These are phyloP conservation scores for Climacium dendroides DNA, from an alignment of 225 moss, liverwort and hornwort species.

Conservation along the genomic window DNA sequence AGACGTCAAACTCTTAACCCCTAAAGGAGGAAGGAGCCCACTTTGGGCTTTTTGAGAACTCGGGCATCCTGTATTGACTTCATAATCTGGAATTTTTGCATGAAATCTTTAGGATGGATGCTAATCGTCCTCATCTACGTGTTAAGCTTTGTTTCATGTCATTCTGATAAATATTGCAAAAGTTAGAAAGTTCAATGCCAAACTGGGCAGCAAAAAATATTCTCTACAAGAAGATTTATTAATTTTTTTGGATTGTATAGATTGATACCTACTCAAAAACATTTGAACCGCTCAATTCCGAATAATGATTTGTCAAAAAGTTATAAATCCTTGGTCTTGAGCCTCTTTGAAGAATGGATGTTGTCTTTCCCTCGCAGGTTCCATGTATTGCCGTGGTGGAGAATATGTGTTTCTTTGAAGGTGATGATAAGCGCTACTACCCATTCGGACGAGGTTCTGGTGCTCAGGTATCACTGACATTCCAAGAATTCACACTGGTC, in stretches of 20 bases:
- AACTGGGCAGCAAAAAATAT: neutral
- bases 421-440: slow-evolving; percentile 87
- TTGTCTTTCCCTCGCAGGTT: slow-evolving; percentile 33
- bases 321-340: neutral
- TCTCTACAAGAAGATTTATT: neutral
- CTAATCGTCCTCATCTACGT: neutral
- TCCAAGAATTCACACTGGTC: neutral
- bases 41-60: neutral
- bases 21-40: neutral
- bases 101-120: neutral
- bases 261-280: neutral
- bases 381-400: slow-evolving; percentile 98
- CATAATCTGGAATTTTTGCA: neutral
- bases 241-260: neutral
- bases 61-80: neutral
- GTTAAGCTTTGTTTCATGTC: neutral
- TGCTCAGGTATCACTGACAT: slow-evolving; percentile 46
- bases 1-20: neutral
- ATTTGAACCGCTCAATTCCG: neutral
- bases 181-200: neutral
- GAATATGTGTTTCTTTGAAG: slow-evolving; percentile 99
- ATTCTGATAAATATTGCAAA: neutral
- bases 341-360: neutral
- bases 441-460: slow-evolving; percentile 94
- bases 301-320: neutral